Evolutionary conservation across 176 grass and related monocot species (phyloP).

Genomic region (Zea luxurians): DNA sequence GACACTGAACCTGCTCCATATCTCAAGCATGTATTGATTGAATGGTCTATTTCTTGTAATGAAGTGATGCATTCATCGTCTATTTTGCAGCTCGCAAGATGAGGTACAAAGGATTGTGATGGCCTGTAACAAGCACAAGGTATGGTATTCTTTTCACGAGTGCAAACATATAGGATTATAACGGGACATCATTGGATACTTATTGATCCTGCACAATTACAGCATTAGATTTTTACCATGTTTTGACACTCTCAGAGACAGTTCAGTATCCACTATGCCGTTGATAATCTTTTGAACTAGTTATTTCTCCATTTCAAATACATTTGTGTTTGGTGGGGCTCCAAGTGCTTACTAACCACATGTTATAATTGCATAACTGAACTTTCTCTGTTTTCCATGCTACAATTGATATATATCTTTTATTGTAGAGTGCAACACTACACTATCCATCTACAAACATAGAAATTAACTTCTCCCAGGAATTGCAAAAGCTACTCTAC

Average conservation of each 20-base stretch:
- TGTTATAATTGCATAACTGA: neutral
- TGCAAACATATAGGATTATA: neutral
- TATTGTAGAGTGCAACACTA: neutral
- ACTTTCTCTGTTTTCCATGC: neutral
- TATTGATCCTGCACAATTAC: neutral
- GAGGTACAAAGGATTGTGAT: slow-evolving; percentile 84
- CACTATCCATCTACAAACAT: neutral
- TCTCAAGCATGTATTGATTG: neutral
- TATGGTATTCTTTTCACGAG: slow-evolving; percentile 25
- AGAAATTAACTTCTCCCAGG: neutral
- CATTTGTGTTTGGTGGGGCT: too few species aligned
- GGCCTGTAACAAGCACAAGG: slow-evolving; percentile 84
- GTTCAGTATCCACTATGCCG: neutral
- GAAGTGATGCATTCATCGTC: neutral
- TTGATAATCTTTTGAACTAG: neutral
- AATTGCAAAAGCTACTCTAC: neutral
- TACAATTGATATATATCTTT: neutral
- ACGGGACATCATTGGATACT: neutral
- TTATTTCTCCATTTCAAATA: neutral
- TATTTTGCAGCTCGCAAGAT: slow-evolving; percentile 60
- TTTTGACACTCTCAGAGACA: neutral
- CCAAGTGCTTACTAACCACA: too few species aligned
- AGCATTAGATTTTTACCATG: neutral
- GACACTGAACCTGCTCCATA: neutral
- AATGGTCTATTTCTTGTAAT: neutral